Evolutionary conservation across 1,284 basidiomycete genomes (phyloP), one percentile per base, ranked within the genome.

Genomic region (Anthracocystis walkeri): DNA sequence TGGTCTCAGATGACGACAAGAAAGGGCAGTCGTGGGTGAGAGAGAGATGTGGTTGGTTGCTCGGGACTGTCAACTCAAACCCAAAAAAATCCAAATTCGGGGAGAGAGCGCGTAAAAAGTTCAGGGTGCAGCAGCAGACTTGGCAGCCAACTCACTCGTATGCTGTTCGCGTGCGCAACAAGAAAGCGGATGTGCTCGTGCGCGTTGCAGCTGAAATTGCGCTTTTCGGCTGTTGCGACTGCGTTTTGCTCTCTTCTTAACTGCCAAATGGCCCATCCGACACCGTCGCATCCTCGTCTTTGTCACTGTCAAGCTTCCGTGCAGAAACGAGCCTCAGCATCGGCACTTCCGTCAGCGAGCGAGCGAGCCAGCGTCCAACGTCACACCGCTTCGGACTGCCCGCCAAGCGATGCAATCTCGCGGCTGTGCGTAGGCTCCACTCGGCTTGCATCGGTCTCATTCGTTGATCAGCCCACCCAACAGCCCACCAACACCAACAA

Each of bases 1-100:
- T 27, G 46, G 46, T 48, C 25, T 48, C 46, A 29, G 46, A 48
- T 48, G 46, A n/a, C 27, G 46, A 48, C 46, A 48, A 29, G 16
- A 48, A 29, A 48, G 45, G 27, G 45, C 3, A 10, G 29, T 12
- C 46, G 46, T 48, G 46, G 18, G 46, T 29, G 31, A 33, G 31
- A 33, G 35, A 38, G 35, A 38, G 35, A 38, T 38, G 35, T 38
- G 35, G 35, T 38, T 38, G 35, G 35, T 38, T 38, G 35, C 35
- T 38, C 35, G 35, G 35, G 35, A 16, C 35, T 38, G 35, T 38
- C 35, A 14, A 12, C 35, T 38, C 35, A 38, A 38, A 38, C 35
- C 35, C 12, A 8, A 38, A 14, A 38, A 38, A 38, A 3, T 38
- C 35, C 35, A 4, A 33, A 12, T 38, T 38, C 35, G 14, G 35